Conservation (phyloP, 78 protist species). For the Dictyostelium purpureum region DNA sequence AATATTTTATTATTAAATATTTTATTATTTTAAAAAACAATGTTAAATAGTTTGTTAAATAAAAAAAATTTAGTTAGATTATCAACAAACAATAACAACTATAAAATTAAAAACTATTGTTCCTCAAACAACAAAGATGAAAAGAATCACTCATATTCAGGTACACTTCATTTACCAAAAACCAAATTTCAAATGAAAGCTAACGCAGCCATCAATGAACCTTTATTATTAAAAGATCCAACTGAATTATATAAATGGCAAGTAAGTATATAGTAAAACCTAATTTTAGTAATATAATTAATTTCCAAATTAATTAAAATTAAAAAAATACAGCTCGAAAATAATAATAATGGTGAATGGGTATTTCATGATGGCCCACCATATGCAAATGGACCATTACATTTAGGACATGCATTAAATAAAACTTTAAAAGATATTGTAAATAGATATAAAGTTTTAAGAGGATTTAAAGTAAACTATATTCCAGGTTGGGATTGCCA, state of each 20-base stretch:
- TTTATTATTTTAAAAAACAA: no score
- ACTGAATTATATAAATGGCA: constrained; percentile 81
- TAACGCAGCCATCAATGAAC: constrained; percentile 79
- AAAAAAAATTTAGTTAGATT: no score
- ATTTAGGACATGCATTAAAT: constrained; percentile 88
- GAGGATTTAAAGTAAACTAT: constrained; percentile 77
- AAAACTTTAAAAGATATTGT: constrained; percentile 92
- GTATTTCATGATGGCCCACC: constrained; percentile 98
- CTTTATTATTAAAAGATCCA: constrained; percentile 21
- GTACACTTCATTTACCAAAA: constrained; percentile 80
- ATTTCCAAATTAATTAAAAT: neutral
- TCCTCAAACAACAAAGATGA: neutral
- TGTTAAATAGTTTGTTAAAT: neutral
- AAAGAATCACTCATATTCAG: constrained; percentile 48
- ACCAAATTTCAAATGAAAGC: constrained; percentile 87
- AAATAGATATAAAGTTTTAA: constrained; percentile 80
- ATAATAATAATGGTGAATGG: constrained; percentile 45
- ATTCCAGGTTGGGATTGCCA: constrained; percentile 92
- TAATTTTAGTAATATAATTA: no score
- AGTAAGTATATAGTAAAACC: neutral
- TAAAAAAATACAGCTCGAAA: neutral
- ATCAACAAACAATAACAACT: no score
- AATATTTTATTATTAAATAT: no score
- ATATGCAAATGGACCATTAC: constrained; percentile 95
- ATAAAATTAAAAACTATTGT: no score